A percentile compares a stretch with the other conserved stretches of the same genome.
phyloP scores from a whole-genome alignment of 2,329 filamentous ascomycete genomes.

The Trichoderma harzianum region DNA sequence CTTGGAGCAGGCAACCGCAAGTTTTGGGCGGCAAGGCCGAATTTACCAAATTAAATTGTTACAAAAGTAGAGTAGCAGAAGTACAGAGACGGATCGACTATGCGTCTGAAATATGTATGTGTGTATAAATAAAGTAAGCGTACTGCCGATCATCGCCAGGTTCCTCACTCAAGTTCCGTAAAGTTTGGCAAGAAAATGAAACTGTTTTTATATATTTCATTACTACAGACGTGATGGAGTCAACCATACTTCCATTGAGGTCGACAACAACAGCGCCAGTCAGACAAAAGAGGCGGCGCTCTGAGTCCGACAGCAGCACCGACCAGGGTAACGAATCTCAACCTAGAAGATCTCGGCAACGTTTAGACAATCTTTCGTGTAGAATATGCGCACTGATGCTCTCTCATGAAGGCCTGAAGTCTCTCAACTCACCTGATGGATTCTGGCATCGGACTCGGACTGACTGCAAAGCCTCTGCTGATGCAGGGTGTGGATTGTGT shows the following conservation, averaged over 20 bases:
- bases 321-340: neutral
- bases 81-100: too few relatives aligned
- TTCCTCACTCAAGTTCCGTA: neutral
- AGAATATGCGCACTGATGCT: neutral
- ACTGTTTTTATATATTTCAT: accelerated
- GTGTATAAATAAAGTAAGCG: neutral
- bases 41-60: neutral
- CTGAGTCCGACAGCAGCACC: neutral
- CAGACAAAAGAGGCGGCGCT: neutral
- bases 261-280: neutral
- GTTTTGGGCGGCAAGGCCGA: neutral
- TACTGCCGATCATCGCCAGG: neutral
- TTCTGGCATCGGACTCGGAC: neutral
- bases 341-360: neutral
- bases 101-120: neutral
- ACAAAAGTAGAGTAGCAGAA: neutral
- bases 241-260: neutral
- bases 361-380: neutral
- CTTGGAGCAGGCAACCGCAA: neutral
- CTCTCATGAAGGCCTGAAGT: neutral
- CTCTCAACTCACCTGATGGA: neutral
- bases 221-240: neutral
- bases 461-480: neutral
- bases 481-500: neutral
- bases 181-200: neutral